Evolutionary conservation across 2,329 filamentous ascomycete species (phyloP).

Genomic region (Fusarium tanahbumbuense): DNA sequence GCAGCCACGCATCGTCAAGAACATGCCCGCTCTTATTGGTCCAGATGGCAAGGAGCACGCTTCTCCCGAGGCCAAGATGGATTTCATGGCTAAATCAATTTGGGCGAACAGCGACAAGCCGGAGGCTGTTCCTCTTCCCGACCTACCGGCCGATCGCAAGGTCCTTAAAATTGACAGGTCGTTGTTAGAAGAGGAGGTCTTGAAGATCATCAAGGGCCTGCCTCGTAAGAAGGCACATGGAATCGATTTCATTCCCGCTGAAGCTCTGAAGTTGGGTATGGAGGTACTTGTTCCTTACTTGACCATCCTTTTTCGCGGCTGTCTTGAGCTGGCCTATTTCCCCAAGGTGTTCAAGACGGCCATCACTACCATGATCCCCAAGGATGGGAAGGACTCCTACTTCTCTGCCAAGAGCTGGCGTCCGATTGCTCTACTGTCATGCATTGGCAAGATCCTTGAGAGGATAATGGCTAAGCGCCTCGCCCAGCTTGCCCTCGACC

Average conservation of each 20-base stretch:
- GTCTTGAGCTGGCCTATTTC: conserved; percentile 4
- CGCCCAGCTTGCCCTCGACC: not conserved
- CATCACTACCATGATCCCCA: conserved; percentile 5
- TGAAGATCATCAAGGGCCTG: too few species aligned
- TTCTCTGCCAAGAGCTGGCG: conserved; percentile 14
- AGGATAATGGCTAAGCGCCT: not conserved
- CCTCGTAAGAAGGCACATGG: too few species aligned
- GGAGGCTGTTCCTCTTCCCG: too few species aligned
- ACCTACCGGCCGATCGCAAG: too few species aligned
- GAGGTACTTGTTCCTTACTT: not conserved
- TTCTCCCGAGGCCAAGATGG: too few species aligned
- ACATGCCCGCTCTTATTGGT: too few species aligned
- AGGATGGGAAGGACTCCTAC: conserved; percentile 12
- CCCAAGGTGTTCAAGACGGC: conserved; percentile 15
- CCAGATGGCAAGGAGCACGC: too few species aligned
- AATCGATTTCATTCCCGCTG: conserved; percentile 7
- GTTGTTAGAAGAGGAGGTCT: too few species aligned
- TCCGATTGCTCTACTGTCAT: conserved; percentile 11
- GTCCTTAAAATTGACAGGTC: too few species aligned
- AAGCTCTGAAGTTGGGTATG: conserved; percentile 4
- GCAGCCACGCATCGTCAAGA: too few species aligned
- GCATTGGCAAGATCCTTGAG: conserved; percentile 13
- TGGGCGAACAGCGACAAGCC: too few species aligned
- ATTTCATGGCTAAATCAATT: too few species aligned
- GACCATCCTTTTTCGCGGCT: conserved; percentile 5